phyloP scores from a whole-genome alignment of 106 monocot genomes.

The Agapanthus africanus region DNA sequence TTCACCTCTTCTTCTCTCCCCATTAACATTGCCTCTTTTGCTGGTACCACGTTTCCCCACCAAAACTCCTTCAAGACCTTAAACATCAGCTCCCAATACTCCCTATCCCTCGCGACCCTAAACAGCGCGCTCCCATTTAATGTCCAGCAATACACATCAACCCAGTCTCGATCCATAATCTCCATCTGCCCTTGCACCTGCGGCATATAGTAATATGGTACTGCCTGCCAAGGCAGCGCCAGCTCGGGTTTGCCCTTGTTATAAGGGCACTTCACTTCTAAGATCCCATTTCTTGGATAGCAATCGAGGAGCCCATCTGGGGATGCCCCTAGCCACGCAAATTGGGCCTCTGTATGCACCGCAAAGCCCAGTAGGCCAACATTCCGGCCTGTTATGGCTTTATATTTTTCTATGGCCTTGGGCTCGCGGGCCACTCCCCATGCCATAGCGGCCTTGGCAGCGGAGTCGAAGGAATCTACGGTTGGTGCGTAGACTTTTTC shows the following conservation, averaged over 20 bases:
- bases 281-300: conserved; percentile 53
- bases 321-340: conserved; percentile 83
- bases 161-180: conserved; percentile 92
- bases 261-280: conserved; percentile 96
- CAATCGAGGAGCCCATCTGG: conserved; percentile 74
- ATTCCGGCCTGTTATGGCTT: conserved; percentile 60
- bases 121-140: conserved; percentile 78
- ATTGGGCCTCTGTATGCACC: conserved; percentile 47
- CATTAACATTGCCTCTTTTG: conserved; percentile 40
- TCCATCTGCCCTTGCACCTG: conserved; percentile 99
- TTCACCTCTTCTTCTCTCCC: conserved; percentile 42
- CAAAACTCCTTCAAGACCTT: conserved; percentile 68
- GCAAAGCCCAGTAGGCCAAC: conserved; percentile 73
- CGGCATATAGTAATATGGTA: conserved; percentile 97
- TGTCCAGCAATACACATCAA: conserved; percentile 94
- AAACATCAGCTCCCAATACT: conserved; percentile 72
- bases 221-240: conserved; percentile 64
- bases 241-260: conserved; percentile 91
- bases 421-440: conserved; percentile 68
- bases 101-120: conserved; percentile 50
- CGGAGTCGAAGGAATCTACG: conserved; percentile 16
- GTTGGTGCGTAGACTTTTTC: conserved; percentile 68
- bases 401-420: conserved; percentile 73
- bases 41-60: conserved; percentile 84
- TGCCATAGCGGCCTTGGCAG: conserved; percentile 77